A percentile compares a stretch with the other conserved stretches of the same genome.
phyloP scores from a whole-genome alignment of 2,329 filamentous ascomycete species.

The Aspergillus sp. region DNA sequence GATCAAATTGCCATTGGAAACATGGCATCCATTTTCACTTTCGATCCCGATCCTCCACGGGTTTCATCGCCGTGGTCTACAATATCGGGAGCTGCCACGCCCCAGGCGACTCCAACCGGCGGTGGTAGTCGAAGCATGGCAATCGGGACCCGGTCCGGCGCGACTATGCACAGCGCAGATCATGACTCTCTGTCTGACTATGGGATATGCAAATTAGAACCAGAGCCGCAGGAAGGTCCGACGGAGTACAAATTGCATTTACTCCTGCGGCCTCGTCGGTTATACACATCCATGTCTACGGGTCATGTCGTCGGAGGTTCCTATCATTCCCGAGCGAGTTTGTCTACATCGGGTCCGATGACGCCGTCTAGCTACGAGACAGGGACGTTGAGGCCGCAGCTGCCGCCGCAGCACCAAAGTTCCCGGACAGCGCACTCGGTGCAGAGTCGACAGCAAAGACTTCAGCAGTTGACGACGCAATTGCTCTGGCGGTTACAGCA shows the following conservation, averaged over 20 bases:
- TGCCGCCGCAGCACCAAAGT: no score
- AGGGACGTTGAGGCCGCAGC: slow-evolving; percentile 29
- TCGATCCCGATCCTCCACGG: slow-evolving; percentile 75
- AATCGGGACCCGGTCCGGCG: slow-evolving; percentile 22
- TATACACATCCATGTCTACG: slow-evolving; percentile 65
- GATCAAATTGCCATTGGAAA: background rate
- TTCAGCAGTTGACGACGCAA: slow-evolving; percentile 90
- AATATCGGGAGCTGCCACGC: slow-evolving; percentile 43
- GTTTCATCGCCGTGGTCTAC: slow-evolving; percentile 82
- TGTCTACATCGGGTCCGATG: slow-evolving; percentile 13
- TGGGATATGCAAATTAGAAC: slow-evolving; percentile 66
- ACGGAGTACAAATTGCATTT: slow-evolving; percentile 96
- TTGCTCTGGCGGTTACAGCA: slow-evolving; percentile 91
- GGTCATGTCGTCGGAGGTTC: slow-evolving; percentile 46
- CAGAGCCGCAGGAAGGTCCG: slow-evolving; percentile 88
- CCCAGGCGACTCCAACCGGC: slow-evolving; percentile 23
- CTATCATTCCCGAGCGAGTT: slow-evolving; percentile 35
- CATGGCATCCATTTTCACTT: slow-evolving; percentile 96
- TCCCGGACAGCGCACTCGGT: slow-evolving; percentile 29
- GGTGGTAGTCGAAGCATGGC: slow-evolving; percentile 10
- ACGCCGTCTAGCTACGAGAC: slow-evolving; percentile 23
- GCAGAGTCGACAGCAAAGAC: slow-evolving; percentile 67
- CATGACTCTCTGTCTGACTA: slow-evolving; percentile 44
- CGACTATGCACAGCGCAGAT: slow-evolving; percentile 34
- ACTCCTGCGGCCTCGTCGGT: slow-evolving; percentile 67